phyloP scores from a whole-genome alignment of 2,329 filamentous ascomycete genomes.

The Pseudogymnoascus sp. region DNA sequence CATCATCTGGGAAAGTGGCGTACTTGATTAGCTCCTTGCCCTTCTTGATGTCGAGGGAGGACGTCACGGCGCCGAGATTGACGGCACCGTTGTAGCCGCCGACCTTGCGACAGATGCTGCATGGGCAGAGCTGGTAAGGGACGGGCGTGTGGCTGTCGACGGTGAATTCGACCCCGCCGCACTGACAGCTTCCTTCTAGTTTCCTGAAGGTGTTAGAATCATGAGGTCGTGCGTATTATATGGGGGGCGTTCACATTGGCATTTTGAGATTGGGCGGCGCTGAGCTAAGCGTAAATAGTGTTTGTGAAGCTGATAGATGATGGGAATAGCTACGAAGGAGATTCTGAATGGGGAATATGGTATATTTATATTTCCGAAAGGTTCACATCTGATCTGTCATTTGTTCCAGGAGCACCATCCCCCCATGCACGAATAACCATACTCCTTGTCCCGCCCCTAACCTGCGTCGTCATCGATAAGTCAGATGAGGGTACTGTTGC shows the following conservation, averaged over 20 bases:
- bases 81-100: constrained; percentile 37
- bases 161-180: constrained; percentile 38
- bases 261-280: not conserved
- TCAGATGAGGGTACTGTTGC: not conserved
- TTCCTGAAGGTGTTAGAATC: constrained; percentile 27
- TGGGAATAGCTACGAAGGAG: not conserved
- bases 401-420: not conserved
- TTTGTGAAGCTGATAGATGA: not conserved
- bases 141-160: constrained; percentile 38
- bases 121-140: constrained; percentile 41
- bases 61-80: constrained; percentile 38
- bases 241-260: not conserved
- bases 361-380: not conserved
- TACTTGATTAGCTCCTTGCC: constrained; percentile 38
- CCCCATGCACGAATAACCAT: not conserved
- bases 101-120: constrained; percentile 41
- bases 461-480: not conserved
- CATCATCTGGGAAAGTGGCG: constrained; percentile 12
- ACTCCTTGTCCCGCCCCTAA: not conserved
- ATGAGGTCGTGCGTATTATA: not conserved
- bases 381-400: not conserved
- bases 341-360: not conserved
- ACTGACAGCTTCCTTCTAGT: constrained; percentile 42
- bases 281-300: not conserved
- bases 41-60: constrained; percentile 34